Evolutionary conservation across 2,329 filamentous ascomycete genomes (phyloP), one percentile per base, ranked within the genome.

Genomic region (Lecanicillium sp.): DNA sequence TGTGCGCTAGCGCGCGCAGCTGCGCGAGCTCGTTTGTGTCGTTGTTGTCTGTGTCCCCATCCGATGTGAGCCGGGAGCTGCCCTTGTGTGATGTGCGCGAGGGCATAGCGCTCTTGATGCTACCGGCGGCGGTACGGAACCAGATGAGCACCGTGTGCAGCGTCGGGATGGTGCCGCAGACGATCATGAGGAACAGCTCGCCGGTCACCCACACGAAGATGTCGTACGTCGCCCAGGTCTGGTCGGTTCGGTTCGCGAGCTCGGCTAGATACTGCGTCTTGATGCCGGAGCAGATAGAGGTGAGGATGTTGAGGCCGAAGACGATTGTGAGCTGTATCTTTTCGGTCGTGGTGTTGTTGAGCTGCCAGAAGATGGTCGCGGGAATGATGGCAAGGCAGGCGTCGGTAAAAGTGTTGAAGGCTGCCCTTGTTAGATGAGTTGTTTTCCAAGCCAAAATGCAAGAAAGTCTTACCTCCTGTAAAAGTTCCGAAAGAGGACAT

Each of bases 321-420:
- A 58, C 52, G 14, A 58, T 51, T 29, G 52, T 56, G 3, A 95
- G 70, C 62, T 95, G 89, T 2, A 89, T 81, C 32, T 75, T 69
- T 58, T 89, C 91, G 37, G 88, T 93, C 0, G 86, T 90, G 2
- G 70, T 65, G 64, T 93, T 93, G 50, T 70, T 75, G 60, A 90
- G 87, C 48, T 90, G 83, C 86, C 88, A 95, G 49, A 58, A 51
- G 38, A 58, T 53, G 21, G 55, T 56, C 10, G 50, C 49, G 3
- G 56, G 55, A 6, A 58, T 43, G 19, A 58, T 51, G 44, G 52
- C 55, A 10, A 58, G 51, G 19, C 55, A 54, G 1, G 55, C 56
- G 26, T 58, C 54, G 23, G 54, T 53, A 40, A 58, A 57, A 1
- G 56, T 58, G 19, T 55, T 53, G 37, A 54, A 58, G 1, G 51